phyloP scores from a whole-genome alignment of 345 rosid species.

The Moricandia moricandioides region DNA sequence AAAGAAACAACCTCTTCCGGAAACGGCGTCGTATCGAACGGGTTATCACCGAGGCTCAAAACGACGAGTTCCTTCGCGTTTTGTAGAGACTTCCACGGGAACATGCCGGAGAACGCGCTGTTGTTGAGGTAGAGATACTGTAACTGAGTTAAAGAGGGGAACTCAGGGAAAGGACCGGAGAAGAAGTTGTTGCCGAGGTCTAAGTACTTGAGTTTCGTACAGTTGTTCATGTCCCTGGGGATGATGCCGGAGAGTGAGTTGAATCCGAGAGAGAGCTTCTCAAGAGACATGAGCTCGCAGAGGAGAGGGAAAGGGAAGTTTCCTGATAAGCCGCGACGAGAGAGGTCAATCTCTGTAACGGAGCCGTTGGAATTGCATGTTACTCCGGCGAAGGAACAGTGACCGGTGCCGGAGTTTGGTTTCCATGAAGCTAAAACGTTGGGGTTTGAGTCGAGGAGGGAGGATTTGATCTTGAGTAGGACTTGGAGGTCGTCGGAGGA shows the following conservation, averaged over 20 bases:
- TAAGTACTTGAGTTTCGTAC: constrained; percentile 55
- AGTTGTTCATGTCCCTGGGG: constrained; percentile 42
- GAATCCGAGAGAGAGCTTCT: constrained; percentile 66
- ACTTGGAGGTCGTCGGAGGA: constrained; percentile 59
- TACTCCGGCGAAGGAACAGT: constrained; percentile 63
- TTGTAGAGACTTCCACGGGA: constrained; percentile 67
- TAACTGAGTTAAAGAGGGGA: constrained; percentile 50
- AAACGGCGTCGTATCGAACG: constrained; percentile 45
- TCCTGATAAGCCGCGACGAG: constrained; percentile 47
- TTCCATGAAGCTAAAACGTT: constrained; percentile 54
- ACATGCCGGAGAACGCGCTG: constrained; percentile 58
- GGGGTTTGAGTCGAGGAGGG: constrained; percentile 36
- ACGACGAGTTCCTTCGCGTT: constrained; percentile 49
- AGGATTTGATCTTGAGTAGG: constrained; percentile 48
- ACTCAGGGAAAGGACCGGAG: constrained; percentile 56
- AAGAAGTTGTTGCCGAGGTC: constrained; percentile 77
- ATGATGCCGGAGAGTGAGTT: constrained; percentile 54
- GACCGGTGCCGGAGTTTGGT: background rate
- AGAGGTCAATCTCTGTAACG: constrained; percentile 71
- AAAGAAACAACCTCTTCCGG: constrained; percentile 51
- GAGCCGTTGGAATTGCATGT: constrained; percentile 45
- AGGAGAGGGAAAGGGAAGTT: constrained; percentile 48
- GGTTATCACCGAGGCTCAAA: constrained; percentile 71
- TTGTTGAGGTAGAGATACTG: constrained; percentile 54
- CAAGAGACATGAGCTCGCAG: constrained; percentile 56